phyloP scores from a whole-genome alignment of 2,329 filamentous ascomycete genomes.

The Tolypocladium sp. region DNA sequence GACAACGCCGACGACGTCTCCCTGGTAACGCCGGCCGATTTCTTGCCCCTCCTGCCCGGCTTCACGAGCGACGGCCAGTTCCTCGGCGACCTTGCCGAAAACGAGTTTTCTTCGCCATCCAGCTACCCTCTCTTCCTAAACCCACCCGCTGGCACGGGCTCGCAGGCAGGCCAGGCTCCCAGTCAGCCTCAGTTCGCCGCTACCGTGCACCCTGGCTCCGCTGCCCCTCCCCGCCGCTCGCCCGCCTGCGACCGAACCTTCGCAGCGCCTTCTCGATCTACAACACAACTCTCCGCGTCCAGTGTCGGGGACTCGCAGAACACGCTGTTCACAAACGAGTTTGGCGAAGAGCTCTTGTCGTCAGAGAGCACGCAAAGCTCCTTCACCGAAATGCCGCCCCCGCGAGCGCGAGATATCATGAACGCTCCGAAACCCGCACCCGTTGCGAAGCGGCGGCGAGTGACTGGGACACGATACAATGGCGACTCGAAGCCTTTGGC shows the following conservation, averaged over 20 bases:
- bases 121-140: constrained; percentile 20
- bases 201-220: constrained; percentile 1
- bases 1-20: constrained; percentile 4
- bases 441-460: constrained; percentile 16
- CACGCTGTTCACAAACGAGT: constrained; percentile 16
- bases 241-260: constrained; percentile 7
- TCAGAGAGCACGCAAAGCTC: constrained; percentile 16
- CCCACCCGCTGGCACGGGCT: not conserved
- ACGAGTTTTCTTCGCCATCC: constrained; percentile 26
- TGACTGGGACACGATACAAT: not conserved
- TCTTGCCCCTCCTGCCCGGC: not conserved
- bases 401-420: not conserved
- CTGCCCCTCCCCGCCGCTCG: constrained; percentile 5
- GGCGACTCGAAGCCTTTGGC: not conserved
- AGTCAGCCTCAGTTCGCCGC: constrained; percentile 3
- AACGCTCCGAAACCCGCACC: constrained; percentile 3
- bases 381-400: constrained; percentile 13
- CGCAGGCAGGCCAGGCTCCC: constrained; percentile 2
- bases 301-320: constrained; percentile 14
- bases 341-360: constrained; percentile 13
- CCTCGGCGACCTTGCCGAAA: constrained; percentile 15
- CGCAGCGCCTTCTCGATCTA: constrained; percentile 12
- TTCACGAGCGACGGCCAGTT: constrained; percentile 11
- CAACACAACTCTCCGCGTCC: constrained; percentile 8
- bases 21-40: not conserved